Base-by-base conservation (phyloP, 495 filamentous ascomycete genomes). In the Lindgomyces ingoldianus region DNA sequence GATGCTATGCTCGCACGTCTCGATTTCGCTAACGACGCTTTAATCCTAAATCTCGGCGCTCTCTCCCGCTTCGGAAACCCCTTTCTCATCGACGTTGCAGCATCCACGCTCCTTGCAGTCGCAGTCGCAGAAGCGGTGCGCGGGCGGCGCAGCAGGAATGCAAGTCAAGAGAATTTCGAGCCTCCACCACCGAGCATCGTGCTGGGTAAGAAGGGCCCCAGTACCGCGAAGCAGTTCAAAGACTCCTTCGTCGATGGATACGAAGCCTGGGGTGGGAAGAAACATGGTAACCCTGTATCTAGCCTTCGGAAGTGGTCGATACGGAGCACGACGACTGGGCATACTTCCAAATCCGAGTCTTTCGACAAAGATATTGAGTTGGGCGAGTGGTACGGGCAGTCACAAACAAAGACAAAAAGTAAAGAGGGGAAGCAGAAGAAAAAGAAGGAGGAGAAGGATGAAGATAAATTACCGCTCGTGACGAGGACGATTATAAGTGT, bases 81-180 rank as follows among this genome's bases (percentile, higher is more conserved):
- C 41, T 91, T 91, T 69, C 79, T 90, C 3, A 81, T 92, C n/a
- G 90, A 93, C 72, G 89, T 90, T 0, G 80, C 84, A 1, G 80
- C 90, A 9, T 81, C 85, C 2, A 87, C 89, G 0, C 77, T 91
- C 14, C 71, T 91, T 30, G 78, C 89, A 12, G 88, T 93, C 21
- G 88, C 88, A 0, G 69, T 76, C 24, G 69, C 75, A 3, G 74
- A 77, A 65, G 58, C 62, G 3, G 47, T 54, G 9, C 62, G 65
- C n/a, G 62, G 57, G 1, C 55, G 49, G 19, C 41, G 33, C 18
- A 55, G 22, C 41, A 54, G 39, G 22, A 33, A 56, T 4, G 49
- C 22, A 0, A 62, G 39, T n/a, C 51, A 29, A 8, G 53, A 59
- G 6, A 56, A 26, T 25, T 72, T 73, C 55, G 65, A 60, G 36